A percentile compares a stretch with the other conserved stretches of the same genome.
phyloP scores from a whole-genome alignment of 495 filamentous ascomycete species.

The Penicillium robsamsonii region DNA sequence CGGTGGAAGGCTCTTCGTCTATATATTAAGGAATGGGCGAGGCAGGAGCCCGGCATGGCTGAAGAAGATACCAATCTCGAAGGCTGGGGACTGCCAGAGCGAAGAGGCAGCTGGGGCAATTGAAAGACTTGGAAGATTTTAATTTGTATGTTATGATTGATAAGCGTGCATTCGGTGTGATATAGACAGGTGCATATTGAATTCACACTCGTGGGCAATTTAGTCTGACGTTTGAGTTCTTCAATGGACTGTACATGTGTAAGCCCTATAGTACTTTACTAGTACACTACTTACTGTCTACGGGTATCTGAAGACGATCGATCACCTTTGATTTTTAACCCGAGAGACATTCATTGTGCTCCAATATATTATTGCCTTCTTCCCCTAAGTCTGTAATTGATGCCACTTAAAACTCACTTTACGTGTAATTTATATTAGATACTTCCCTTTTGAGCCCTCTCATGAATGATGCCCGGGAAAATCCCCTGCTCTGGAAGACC shows the following conservation, averaged over 20 bases:
- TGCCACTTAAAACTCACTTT: not conserved
- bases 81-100: constrained; percentile 68
- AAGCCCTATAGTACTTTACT: not conserved
- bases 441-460: constrained; percentile 53
- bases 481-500: constrained; percentile 62
- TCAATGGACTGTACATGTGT: not conserved
- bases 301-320: too few relatives aligned
- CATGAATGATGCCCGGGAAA: constrained; percentile 68
- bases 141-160: not conserved
- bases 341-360: not conserved
- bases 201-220: not conserved
- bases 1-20: constrained; percentile 77
- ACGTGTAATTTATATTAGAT: constrained; percentile 11
- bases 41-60: constrained; percentile 66
- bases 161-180: constrained; percentile 9
- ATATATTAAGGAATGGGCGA: constrained; percentile 84
- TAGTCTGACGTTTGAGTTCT: not conserved
- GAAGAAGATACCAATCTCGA: constrained; percentile 51
- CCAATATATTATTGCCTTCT: not conserved
- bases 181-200: not conserved
- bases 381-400: not conserved
- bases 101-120: constrained; percentile 82
- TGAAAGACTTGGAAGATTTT: constrained; percentile 30
- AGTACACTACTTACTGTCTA: not conserved
- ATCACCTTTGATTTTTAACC: not conserved